A percentile compares a stretch with the other conserved stretches of the same genome.
Conservation (phyloP, 148 eudicot species). For the Amaranthus cruentus region DNA sequence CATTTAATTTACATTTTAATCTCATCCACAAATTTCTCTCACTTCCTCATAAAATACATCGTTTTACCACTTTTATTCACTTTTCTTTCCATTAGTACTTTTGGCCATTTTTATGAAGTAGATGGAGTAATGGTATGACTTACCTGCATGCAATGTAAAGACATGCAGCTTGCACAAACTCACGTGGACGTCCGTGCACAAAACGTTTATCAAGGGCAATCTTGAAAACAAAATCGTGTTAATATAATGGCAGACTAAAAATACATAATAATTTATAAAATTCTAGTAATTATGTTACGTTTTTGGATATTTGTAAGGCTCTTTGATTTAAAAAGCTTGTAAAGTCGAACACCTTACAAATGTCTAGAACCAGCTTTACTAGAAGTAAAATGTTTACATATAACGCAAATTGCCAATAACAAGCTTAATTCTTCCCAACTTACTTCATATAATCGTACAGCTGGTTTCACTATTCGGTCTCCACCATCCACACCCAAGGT, state of each 20-base stretch:
- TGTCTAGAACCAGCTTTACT: not conserved
- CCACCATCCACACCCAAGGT: conserved; percentile 56
- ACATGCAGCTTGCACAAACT: conserved; percentile 72
- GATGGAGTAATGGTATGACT: conserved; percentile 15
- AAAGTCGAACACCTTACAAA: too few relatives aligned
- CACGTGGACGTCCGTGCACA: conserved; percentile 70
- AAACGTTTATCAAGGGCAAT: conserved; percentile 63
- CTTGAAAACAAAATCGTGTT: conserved; percentile 25
- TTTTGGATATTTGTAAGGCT: too few relatives aligned
- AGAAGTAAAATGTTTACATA: not conserved
- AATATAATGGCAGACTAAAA: too few relatives aligned
- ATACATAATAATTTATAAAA: too few relatives aligned
- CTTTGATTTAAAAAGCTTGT: too few relatives aligned
- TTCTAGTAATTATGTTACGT: too few relatives aligned
- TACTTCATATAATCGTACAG: conserved; percentile 52
- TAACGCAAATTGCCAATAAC: not conserved
- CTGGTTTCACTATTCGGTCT: conserved; percentile 47
- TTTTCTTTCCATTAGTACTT: too few relatives aligned
- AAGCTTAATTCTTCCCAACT: conserved; percentile 15
- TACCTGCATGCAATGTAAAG: conserved; percentile 80
- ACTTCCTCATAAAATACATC: too few relatives aligned
- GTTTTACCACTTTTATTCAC: too few relatives aligned
- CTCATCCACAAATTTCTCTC: too few relatives aligned
- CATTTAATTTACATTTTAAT: too few relatives aligned
- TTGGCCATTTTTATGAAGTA: too few relatives aligned